phyloP scores from a whole-genome alignment of 768 basidiomycete species.

The Tricholoma bakamatsutake region DNA sequence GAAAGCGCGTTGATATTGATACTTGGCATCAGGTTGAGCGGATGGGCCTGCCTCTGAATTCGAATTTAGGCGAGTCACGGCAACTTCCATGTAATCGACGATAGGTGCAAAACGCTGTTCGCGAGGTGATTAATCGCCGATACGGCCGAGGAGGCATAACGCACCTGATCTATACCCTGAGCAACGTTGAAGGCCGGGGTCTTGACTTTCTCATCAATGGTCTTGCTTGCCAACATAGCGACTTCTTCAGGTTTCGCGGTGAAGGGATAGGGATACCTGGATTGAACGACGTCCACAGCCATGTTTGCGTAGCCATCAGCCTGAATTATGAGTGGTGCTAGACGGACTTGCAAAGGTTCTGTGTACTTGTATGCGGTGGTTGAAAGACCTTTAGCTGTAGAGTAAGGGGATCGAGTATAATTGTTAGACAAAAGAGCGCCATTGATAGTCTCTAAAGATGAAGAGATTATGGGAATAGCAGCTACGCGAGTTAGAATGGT shows the following conservation, averaged over 20 bases:
- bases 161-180: constrained; percentile 68
- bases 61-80: constrained; percentile 40
- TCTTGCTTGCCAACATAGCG: constrained; percentile 51
- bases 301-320: constrained; percentile 69
- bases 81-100: constrained; percentile 63
- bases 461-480: constrained; percentile 70
- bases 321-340: constrained; percentile 60
- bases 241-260: constrained; percentile 70
- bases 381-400: constrained; percentile 57
- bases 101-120: constrained; percentile 67
- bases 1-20: constrained; percentile 74
- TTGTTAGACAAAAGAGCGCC: constrained; percentile 51
- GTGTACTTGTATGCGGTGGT: constrained; percentile 54
- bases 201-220: constrained; percentile 60
- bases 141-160: constrained; percentile 15
- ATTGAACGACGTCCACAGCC: constrained; percentile 68
- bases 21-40: constrained; percentile 48
- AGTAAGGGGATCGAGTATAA: constrained; percentile 61
- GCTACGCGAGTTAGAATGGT: constrained; percentile 58
- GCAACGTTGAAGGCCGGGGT: constrained; percentile 57
- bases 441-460: constrained; percentile 55
- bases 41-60: constrained; percentile 41
- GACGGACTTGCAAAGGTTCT: constrained; percentile 56
- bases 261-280: constrained; percentile 73
- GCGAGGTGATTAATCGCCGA: constrained; percentile 4